These are phyloP conservation scores for Passalora sequoiae DNA, from an alignment of 2,329 filamentous ascomycete genomes.

Conservation along the genomic window DNA sequence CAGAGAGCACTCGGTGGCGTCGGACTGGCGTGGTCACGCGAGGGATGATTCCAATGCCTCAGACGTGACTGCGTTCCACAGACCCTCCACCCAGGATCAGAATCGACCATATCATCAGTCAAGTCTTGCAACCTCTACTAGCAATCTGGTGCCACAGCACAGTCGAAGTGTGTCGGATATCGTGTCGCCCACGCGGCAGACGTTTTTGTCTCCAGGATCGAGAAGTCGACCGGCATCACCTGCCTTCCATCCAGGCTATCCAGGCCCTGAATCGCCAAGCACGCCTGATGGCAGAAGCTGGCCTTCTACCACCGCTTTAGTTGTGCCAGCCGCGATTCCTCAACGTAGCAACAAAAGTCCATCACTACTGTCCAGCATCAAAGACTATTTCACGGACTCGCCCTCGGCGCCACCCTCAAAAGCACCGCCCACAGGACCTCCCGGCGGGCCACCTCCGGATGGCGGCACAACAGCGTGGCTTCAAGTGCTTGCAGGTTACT, in stretches of 20 bases:
- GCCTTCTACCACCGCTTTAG: slow-evolving; percentile 12
- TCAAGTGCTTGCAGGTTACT: slow-evolving; percentile 44
- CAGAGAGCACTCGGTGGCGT: slow-evolving; percentile 17
- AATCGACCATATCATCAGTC: slow-evolving; percentile 15
- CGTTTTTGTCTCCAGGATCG: slow-evolving; percentile 9
- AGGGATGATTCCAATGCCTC: slow-evolving; percentile 4
- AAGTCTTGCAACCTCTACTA: slow-evolving; percentile 18
- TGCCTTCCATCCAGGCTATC: slow-evolving; percentile 18
- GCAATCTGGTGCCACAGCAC: slow-evolving; percentile 14
- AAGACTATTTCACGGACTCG: slow-evolving; percentile 4
- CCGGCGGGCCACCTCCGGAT: slow-evolving; percentile 36
- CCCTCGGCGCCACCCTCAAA: slow-evolving; percentile 9
- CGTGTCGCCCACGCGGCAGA: slow-evolving; percentile 14
- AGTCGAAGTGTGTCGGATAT: slow-evolving; percentile 12
- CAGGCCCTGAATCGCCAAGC: slow-evolving; percentile 18
- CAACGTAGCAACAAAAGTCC: slow-evolving; percentile 7
- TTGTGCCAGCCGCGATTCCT: slow-evolving; percentile 11
- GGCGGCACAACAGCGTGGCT: slow-evolving; percentile 45
- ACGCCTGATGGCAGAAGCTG: slow-evolving; percentile 13
- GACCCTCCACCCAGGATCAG: slow-evolving; percentile 13
- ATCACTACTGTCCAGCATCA: background rate
- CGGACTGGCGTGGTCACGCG: slow-evolving; percentile 16
- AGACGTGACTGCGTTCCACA: slow-evolving; percentile 7
- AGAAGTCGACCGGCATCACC: slow-evolving; percentile 13
- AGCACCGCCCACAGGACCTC: slow-evolving; percentile 21